Base-by-base conservation (phyloP, 257 asterid genomes). In the Rhazya stricta region DNA sequence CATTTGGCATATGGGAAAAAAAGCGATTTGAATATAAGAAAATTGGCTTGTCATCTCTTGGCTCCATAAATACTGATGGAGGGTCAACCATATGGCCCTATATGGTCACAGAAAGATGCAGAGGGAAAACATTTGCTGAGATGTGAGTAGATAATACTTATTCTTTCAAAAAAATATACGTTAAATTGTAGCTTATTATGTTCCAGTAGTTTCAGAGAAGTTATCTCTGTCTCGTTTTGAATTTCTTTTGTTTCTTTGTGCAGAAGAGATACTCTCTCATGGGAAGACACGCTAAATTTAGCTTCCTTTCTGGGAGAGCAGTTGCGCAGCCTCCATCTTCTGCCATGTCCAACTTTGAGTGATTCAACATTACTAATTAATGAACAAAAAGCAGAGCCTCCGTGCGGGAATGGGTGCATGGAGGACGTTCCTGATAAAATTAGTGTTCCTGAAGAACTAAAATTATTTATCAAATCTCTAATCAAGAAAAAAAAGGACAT, bases 271-370 rank as follows among this genome's bases (percentile, higher is more conserved):
- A 60, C 78, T 67, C 88, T 95, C 34, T 83, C 96, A 67, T 87
- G 84, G 82, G 89, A 88, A 71, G 96, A 91, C 57, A 72, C 80
- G 29, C 81, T 86, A 79, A 82, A 80, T 77, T 79, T 95, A 85
- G 97, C 98, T 79, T 85, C 93, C 12, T 95, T 95, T 81, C 82
- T 95, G 83, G 99, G 98, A 63, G 93, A 95, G 88, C 96, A 92
- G 88, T 79, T 95, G 82, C 92, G 80, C 69, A 76, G 85, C 84
- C 96, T 95, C 81, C 99, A 92, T 81, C 79, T 65, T 77, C 76
- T 95, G 82, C 98, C 98, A 9, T 70, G 73, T 75, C 91, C 87
- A 74, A 82, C 91, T 74, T 72, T 80, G 71, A 78, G 70, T 74
- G 78, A 76, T 67, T 76, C 82, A 25, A 69, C 74, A 79, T 78